These are phyloP conservation scores for Xylaria arbuscula DNA, from an alignment of 2,329 filamentous ascomycete genomes.

Conservation along the genomic window DNA sequence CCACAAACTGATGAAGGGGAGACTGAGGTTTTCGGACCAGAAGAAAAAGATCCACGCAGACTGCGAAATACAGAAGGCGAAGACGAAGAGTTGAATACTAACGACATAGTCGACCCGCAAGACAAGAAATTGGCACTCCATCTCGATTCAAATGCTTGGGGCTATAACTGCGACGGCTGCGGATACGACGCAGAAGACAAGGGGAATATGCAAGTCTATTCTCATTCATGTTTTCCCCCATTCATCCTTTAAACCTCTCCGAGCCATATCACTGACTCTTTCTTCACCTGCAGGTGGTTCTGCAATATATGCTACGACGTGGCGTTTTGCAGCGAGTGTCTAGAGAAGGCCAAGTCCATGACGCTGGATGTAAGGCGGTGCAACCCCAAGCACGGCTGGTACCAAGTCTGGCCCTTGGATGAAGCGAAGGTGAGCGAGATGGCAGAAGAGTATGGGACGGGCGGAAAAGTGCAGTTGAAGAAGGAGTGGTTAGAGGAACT, in stretches of 20 bases:
- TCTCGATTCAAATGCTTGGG: slow-evolving; percentile 11
- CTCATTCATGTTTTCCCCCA: not conserved
- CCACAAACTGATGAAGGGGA: not conserved
- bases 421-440: slow-evolving; percentile 12
- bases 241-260: not conserved
- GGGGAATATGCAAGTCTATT: slow-evolving; percentile 12
- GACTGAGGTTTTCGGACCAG: not conserved
- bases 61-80: not conserved
- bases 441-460: slow-evolving; percentile 5
- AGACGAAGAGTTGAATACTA: not conserved
- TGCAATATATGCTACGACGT: slow-evolving; percentile 19
- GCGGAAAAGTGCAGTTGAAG: slow-evolving; percentile 18
- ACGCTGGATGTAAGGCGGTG: slow-evolving; percentile 16
- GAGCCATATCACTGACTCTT: not conserved
- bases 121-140: slow-evolving; percentile 11
- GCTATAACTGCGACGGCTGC: slow-evolving; percentile 13
- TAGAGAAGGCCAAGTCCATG: slow-evolving; percentile 18
- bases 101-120: not conserved
- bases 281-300: slow-evolving; percentile 17
- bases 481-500: slow-evolving; percentile 19
- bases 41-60: not conserved
- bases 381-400: slow-evolving; percentile 20
- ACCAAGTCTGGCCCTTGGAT: slow-evolving; percentile 21
- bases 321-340: slow-evolving; percentile 19
- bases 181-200: slow-evolving; percentile 18